Evolutionary conservation across 345 rosid species (phyloP), one percentile per base, ranked within the genome.

Genomic region (Euphorbia pulcherrima): DNA sequence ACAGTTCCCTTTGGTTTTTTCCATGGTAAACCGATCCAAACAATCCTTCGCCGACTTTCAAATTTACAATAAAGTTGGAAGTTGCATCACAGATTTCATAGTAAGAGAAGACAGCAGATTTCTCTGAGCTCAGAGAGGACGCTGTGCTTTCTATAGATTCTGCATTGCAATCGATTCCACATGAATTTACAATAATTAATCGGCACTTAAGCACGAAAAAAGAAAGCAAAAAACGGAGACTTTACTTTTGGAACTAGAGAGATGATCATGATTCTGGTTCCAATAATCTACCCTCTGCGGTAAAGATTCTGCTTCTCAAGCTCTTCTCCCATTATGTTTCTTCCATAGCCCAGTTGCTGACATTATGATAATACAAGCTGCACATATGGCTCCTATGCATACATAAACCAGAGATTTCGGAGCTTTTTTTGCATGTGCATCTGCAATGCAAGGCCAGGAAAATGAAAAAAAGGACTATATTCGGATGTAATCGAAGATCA

Each of bases 31-130:
- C 83, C 28, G 67, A 66, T 75, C 83, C 83, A 67, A 48, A 69
- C 40, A 79, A 79, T 70, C 83, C 83, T 75, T 75, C 73, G 60
- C 77, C 82, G 62, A 75, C 76, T 70, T 65, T 79, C 41, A 53
- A 73, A 33, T 69, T 65, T 30, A 44, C 4, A 46, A 60, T 75
- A 33, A 72, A 79, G 62, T 75, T 79, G 30, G 60, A 72, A 27
- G 83, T 72, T 5, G 80, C 83, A 21, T 69, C 70, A 26, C 74
- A n/a, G 44, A 79, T 60, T 75, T 75, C 82, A 30, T 46, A 5
- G 56, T 62, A 79, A 65, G 61, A 46, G 50, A 79, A 69, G 47
- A 51, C 39, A 37, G 69, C 57, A 62, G 73, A 74, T 72, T 79
- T 79, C 20, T 40, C 60, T 4, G 69, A 75, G 58, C 27, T 64